A percentile compares a stretch with the other conserved stretches of the same genome.
These are phyloP conservation scores for Teratosphaeria gauchensis DNA, from an alignment of 2,329 filamentous ascomycete species.

Conservation along the genomic window DNA sequence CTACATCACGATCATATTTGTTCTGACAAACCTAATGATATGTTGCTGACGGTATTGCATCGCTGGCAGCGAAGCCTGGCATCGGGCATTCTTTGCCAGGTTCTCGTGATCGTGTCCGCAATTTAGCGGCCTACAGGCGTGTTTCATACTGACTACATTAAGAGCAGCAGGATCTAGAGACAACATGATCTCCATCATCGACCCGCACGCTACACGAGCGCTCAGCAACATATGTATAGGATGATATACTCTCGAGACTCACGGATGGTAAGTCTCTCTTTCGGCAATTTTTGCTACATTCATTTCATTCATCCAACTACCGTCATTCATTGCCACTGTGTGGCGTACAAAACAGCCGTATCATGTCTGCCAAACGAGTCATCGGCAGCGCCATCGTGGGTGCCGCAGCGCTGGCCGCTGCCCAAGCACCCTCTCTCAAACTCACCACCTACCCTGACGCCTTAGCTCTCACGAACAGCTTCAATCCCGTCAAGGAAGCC, in stretches of 20 bases:
- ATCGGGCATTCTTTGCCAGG: too few species aligned
- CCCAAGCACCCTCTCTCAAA: slow-evolving; percentile 31
- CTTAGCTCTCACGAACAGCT: slow-evolving; percentile 41
- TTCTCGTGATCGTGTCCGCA: too few species aligned
- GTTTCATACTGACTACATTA: background rate
- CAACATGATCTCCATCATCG: background rate
- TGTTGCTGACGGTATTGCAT: too few species aligned
- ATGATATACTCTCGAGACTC: background rate
- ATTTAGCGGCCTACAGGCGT: background rate
- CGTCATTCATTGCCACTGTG: background rate
- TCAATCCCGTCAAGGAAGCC: slow-evolving; percentile 49
- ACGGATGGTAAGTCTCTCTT: background rate
- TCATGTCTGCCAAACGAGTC: background rate
- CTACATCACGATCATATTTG: too few species aligned
- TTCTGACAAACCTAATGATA: too few species aligned
- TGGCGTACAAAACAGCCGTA: background rate
- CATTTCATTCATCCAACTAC: background rate
- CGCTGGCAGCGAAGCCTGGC: too few species aligned
- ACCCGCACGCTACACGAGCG: background rate
- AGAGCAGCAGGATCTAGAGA: background rate
- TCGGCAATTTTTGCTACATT: background rate
- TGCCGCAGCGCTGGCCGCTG: slow-evolving; percentile 21
- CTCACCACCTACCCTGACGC: slow-evolving; percentile 33
- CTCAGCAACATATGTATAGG: background rate
- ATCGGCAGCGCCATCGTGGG: background rate